Percentiles rank a stretch among this genome's conserved stretches.
These are phyloP conservation scores for Sarocladium kiliense DNA, from an alignment of 2,329 filamentous ascomycete species.

Conservation along the genomic window DNA sequence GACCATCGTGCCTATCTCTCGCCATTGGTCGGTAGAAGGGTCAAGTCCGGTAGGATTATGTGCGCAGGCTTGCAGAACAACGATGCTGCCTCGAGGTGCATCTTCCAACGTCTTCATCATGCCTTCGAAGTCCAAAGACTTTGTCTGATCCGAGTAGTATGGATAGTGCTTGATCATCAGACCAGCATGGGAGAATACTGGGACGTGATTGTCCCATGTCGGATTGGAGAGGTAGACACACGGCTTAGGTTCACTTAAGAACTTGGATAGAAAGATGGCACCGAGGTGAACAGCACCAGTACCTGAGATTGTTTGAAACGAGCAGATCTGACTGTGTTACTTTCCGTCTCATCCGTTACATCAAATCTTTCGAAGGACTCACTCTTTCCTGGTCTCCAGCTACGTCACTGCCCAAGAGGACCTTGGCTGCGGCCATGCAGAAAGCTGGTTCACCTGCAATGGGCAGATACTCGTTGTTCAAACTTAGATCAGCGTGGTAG, in stretches of 20 bases:
- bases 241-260: conserved; percentile 15
- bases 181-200: conserved; percentile 22
- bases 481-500: conserved; percentile 70
- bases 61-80: conserved; percentile 32
- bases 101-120: conserved; percentile 20
- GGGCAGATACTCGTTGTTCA: conserved; percentile 92
- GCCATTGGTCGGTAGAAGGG: conserved; percentile 27
- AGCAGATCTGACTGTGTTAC: conserved; percentile 13
- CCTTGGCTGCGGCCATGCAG: conserved; percentile 21
- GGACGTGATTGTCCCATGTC: conserved; percentile 45
- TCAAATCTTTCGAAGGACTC: background rate
- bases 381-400: background rate
- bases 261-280: conserved; percentile 19
- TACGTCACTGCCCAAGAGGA: conserved; percentile 18
- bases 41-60: conserved; percentile 35
- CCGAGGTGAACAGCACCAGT: conserved; percentile 29
- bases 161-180: conserved; percentile 21
- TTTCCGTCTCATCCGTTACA: background rate
- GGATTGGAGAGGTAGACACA: conserved; percentile 23
- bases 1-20: conserved; percentile 23
- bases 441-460: conserved; percentile 78
- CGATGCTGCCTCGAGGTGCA: conserved; percentile 22
- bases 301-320: conserved; percentile 29
- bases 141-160: conserved; percentile 22
- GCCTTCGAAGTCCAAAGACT: conserved; percentile 23